phyloP scores from a whole-genome alignment of 2,329 filamentous ascomycete genomes.

The Talaromyces sp. region DNA sequence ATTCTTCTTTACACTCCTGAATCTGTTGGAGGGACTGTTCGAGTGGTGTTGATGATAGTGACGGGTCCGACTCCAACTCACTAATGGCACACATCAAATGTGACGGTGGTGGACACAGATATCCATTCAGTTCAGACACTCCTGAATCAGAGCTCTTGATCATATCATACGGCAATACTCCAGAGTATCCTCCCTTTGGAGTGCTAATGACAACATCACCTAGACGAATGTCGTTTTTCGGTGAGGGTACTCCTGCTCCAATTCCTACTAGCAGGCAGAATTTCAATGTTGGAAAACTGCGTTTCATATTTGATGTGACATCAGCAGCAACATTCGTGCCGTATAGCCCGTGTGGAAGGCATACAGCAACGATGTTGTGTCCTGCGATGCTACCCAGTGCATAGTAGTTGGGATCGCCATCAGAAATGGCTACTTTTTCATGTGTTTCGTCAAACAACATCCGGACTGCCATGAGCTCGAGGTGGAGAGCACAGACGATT shows the following conservation, averaged over 20 bases:
- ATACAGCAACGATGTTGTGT: conserved; percentile 22
- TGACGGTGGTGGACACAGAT: conserved; percentile 1
- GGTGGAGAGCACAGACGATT: conserved; percentile 22
- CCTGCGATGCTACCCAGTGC: conserved; percentile 20
- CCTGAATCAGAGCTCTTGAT: conserved; percentile 11
- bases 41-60: not conserved
- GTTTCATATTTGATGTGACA: conserved; percentile 18
- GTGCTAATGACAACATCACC: conserved; percentile 25
- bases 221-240: conserved; percentile 16
- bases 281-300: conserved; percentile 18
- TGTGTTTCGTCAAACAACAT: conserved; percentile 21
- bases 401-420: conserved; percentile 22
- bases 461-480: conserved; percentile 23
- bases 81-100: conserved; percentile 10
- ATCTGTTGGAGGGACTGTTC: conserved; percentile 5
- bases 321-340: conserved; percentile 19
- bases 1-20: conserved; percentile 2
- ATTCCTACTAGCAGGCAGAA: conserved; percentile 25
- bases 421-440: not conserved
- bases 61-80: conserved; percentile 8
- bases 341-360: conserved; percentile 20
- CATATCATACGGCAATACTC: conserved; percentile 17
- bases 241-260: conserved; percentile 21
- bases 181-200: conserved; percentile 12
- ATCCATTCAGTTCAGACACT: conserved; percentile 4